Evolutionary conservation across 1,284 basidiomycete species (phyloP).

Genomic region (Rhodotorula sp.): DNA sequence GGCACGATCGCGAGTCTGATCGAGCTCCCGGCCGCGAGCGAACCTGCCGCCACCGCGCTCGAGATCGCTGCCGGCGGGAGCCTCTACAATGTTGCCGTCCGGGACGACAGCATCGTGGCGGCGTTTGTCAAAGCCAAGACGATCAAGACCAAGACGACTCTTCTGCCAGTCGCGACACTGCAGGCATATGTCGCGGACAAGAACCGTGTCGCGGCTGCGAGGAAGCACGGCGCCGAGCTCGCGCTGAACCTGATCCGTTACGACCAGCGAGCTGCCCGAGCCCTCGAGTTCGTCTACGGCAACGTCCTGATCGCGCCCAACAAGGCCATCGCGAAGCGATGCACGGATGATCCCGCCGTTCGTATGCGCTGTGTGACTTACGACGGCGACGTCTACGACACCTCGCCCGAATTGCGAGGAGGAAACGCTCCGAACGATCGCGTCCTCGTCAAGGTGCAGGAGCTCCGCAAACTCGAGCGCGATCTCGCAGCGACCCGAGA

Average conservation of each 20-base stretch:
- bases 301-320: constrained; percentile 90
- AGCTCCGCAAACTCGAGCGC: constrained; percentile 64
- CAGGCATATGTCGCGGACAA: constrained; percentile 63
- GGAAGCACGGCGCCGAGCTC: constrained; percentile 58
- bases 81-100: constrained; percentile 82
- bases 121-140: constrained; percentile 79
- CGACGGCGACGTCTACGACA: constrained; percentile 95
- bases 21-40: constrained; percentile 66
- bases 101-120: constrained; percentile 84
- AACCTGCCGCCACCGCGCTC: constrained; percentile 67
- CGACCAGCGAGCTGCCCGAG: constrained; percentile 76
- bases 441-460: constrained; percentile 79
- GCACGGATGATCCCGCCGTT: constrained; percentile 78
- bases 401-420: constrained; percentile 88
- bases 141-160: constrained; percentile 82
- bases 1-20: constrained; percentile 60
- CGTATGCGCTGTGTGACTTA: constrained; percentile 83
- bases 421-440: constrained; percentile 77
- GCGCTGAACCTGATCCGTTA: constrained; percentile 86
- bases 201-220: constrained; percentile 56
- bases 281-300: constrained; percentile 93
- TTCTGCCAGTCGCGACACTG: constrained; percentile 89
- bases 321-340: constrained; percentile 78
- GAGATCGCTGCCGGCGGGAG: constrained; percentile 89
- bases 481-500: constrained; percentile 58